Evolutionary conservation across 805 yeast genomes (phyloP), one percentile per base, ranked within the genome.

Genomic region (Ogataea trehaloabstinens): DNA sequence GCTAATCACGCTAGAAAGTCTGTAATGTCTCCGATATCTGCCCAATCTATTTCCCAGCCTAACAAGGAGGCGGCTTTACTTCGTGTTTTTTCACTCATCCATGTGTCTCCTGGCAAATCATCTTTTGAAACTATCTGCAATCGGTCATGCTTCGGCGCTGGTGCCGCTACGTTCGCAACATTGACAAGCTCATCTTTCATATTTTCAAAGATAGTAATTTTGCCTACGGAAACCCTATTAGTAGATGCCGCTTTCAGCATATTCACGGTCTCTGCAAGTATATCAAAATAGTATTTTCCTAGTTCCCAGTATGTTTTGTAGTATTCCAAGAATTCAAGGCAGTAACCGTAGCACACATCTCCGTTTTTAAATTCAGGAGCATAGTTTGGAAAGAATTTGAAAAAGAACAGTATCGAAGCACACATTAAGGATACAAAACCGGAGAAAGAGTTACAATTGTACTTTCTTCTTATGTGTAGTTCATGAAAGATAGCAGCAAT

Each of bases 171-270:
- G 22, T 46, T 46, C 15, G 51, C 51, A 6, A 43, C 47, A 24
- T 43, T 48, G 15, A 46, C 30, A 19, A 46, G 34, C 38, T 46
- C 44, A 20, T 46, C 51, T 28, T 46, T 46, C 44, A 46, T 41
- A 24, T 41, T 39, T 18, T 46, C 51, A 28, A 46, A 46, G 5
- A 34, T 44, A 4, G 47, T 32, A 7, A 46, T 46, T 32, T 46
- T 43, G 7, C 48, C 33, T 4, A 35, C 32, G 5, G 39, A 35
- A 3, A 46, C 18, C 24, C 34, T 38, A 25, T 46, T 43, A 10
- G 28, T 20, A 3, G 48, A 25, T 4, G 51, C 51, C 5, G 51
- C 51, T 22, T 41, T 32, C 17, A 46, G 35, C 42, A 46, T 38
- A 10, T 28, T 21, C 6, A 33, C 33, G 5, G 51, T 46, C 29